Evolutionary conservation across 2,329 filamentous ascomycete genomes (phyloP).

Genomic region (Exophiala sideris): DNA sequence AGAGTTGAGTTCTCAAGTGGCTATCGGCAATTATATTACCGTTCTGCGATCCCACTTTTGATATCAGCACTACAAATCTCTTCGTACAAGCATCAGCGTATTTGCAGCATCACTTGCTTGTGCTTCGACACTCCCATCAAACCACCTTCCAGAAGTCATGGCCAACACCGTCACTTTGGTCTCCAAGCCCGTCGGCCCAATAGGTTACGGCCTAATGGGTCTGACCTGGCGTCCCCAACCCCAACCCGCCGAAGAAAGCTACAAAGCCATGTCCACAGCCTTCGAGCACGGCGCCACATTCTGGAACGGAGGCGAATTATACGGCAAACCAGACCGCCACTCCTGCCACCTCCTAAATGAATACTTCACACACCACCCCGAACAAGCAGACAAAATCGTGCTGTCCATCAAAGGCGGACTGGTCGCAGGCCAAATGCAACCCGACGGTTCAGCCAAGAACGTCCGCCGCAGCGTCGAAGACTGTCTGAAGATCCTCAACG

Average conservation of each 20-base stretch:
- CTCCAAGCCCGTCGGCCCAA: conserved; percentile 47
- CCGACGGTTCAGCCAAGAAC: conserved; percentile 53
- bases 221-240: conserved; percentile 35
- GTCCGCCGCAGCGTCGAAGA: conserved; percentile 59
- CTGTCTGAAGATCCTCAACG: conserved; percentile 51
- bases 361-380: conserved; percentile 63
- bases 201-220: conserved; percentile 49
- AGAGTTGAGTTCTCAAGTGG: too few relatives aligned
- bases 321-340: conserved; percentile 58
- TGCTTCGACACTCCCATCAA: not conserved
- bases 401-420: conserved; percentile 61
- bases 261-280: conserved; percentile 56
- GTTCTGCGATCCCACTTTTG: too few relatives aligned
- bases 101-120: too few relatives aligned
- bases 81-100: too few relatives aligned
- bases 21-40: too few relatives aligned
- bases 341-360: conserved; percentile 57
- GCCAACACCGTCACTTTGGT: conserved; percentile 30
- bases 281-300: conserved; percentile 47
- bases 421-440: conserved; percentile 35
- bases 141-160: conserved; percentile 3
- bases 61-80: too few relatives aligned
- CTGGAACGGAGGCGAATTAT: conserved; percentile 66
- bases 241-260: conserved; percentile 34
- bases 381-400: conserved; percentile 60